Base-by-base conservation (phyloP, 352 stramenopile species). In the Pythium diclinum region DNA sequence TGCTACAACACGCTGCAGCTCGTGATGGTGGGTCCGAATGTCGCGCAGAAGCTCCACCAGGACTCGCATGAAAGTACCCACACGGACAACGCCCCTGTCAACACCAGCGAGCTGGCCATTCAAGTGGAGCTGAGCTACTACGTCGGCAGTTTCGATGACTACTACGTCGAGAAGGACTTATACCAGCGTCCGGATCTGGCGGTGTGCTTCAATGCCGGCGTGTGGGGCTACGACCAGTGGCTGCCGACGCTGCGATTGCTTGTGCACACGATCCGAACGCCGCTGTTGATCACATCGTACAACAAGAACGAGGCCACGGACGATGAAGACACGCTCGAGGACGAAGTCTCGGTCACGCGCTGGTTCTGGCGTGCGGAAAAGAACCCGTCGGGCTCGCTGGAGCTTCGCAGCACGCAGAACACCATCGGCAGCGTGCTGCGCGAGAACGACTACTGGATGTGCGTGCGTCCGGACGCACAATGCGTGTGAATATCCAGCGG, bases 221-320 rank as follows among this genome's bases (percentile, higher is more conserved):
- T 96, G 28, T 96, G 87, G 87, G 87, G 87, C 42, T 96, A 96
- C 65, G 85, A 96, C 64, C 75, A 92, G 63, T 96, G 87, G 87
- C 57, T 90, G 9, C 86, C 86, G 21, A 87, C 86, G 19, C 76
- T 96, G 23, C 61, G 63, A 52, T 64, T 88, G 42, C 78, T 95
- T 56, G 73, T 94, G 46, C 66, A 73, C 32, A 76, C 78, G 21
- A 70, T 87, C 16, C 61, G 70, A 25, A 75, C 81, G 36, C 86
- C 86, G 30, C 67, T 92, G 46, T 61, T 96, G 51, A 75, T 96
- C 56, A 96, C 87, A 33, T 91, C 79, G 38, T 96, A 96, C 73
- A 96, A 96, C 62, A 71, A 79, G 58, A 76, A 87, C 67, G 87
- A 96, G 67, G 86, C 84, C 28, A 70, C 71, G 47, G 86, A 95